Percentiles rank a stretch among this genome's conserved stretches.
phyloP scores from a whole-genome alignment of 371 early-diverging fungal species.

The Massospora cicadina region DNA sequence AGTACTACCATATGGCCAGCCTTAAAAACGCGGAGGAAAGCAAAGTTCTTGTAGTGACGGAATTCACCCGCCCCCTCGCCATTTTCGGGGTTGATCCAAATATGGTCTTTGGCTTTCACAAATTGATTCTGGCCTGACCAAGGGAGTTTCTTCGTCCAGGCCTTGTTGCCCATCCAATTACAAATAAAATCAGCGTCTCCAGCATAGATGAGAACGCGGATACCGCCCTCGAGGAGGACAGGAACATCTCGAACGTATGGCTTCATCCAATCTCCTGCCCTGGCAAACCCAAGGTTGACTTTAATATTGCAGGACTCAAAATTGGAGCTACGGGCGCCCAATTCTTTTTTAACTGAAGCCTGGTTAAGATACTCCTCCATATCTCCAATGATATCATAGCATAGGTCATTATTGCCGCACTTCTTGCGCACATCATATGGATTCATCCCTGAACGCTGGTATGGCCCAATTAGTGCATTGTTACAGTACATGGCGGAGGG shows the following conservation, averaged over 20 bases:
- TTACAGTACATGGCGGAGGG: slow-evolving; percentile 79
- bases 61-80: slow-evolving; percentile 48
- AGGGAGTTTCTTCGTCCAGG: slow-evolving; percentile 59
- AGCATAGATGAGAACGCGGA: slow-evolving; percentile 72
- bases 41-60: slow-evolving; percentile 45
- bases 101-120: slow-evolving; percentile 32
- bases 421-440: slow-evolving; percentile 66
- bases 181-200: slow-evolving; percentile 77
- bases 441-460: slow-evolving; percentile 46
- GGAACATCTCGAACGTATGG: slow-evolving; percentile 62
- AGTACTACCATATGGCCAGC: slow-evolving; percentile 67
- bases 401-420: slow-evolving; percentile 50
- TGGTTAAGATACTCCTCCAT: slow-evolving; percentile 62
- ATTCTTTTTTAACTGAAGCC: slow-evolving; percentile 52
- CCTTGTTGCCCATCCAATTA: slow-evolving; percentile 90
- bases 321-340: slow-evolving; percentile 41
- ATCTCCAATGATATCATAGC: slow-evolving; percentile 63
- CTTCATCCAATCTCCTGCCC: slow-evolving; percentile 67
- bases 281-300: slow-evolving; percentile 59
- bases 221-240: slow-evolving; percentile 52
- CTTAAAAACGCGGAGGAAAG: slow-evolving; percentile 65
- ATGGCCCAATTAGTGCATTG: slow-evolving; percentile 36
- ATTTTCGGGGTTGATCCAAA: slow-evolving; percentile 23
- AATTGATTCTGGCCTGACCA: slow-evolving; percentile 65
- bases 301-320: slow-evolving; percentile 69